These are phyloP conservation scores for Mortierella sp. DNA, from an alignment of 371 early-diverging fungal genomes.

Conservation along the genomic window DNA sequence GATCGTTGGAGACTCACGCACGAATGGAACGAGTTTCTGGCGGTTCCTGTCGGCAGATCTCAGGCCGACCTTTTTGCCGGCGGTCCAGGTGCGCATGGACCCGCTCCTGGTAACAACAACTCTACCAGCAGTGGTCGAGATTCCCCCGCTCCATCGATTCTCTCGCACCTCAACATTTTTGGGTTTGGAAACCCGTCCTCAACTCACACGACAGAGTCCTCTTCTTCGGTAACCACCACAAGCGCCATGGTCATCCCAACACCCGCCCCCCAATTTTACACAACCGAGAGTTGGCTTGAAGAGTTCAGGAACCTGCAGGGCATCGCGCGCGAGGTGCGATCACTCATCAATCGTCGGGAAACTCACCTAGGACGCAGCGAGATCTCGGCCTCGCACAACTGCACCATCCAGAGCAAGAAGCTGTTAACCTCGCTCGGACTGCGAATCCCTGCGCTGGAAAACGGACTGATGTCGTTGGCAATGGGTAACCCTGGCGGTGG, in stretches of 20 bases:
- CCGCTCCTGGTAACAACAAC: slow-evolving; percentile 22
- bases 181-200: slow-evolving; percentile 25
- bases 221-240: not conserved
- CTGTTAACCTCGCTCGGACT: slow-evolving; percentile 65
- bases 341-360: slow-evolving; percentile 77
- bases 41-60: slow-evolving; percentile 71
- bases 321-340: slow-evolving; percentile 77
- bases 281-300: slow-evolving; percentile 89
- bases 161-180: slow-evolving; percentile 53
- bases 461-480: slow-evolving; percentile 67
- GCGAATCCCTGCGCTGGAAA: slow-evolving; percentile 70
- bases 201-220: slow-evolving; percentile 10
- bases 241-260: slow-evolving; percentile 23
- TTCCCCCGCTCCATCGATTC: slow-evolving; percentile 25
- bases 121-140: slow-evolving; percentile 23
- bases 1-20: slow-evolving; percentile 83
- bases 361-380: slow-evolving; percentile 81
- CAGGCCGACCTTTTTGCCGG: slow-evolving; percentile 57
- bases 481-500: slow-evolving; percentile 59
- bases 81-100: slow-evolving; percentile 33
- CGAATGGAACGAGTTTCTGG: slow-evolving; percentile 84
- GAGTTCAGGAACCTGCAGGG: slow-evolving; percentile 77
- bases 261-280: slow-evolving; percentile 60
- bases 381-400: slow-evolving; percentile 80
- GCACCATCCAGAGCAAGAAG: slow-evolving; percentile 83